These are phyloP conservation scores for Fraxinus greggii DNA, from an alignment of 305 asterid genomes.

Conservation along the genomic window DNA sequence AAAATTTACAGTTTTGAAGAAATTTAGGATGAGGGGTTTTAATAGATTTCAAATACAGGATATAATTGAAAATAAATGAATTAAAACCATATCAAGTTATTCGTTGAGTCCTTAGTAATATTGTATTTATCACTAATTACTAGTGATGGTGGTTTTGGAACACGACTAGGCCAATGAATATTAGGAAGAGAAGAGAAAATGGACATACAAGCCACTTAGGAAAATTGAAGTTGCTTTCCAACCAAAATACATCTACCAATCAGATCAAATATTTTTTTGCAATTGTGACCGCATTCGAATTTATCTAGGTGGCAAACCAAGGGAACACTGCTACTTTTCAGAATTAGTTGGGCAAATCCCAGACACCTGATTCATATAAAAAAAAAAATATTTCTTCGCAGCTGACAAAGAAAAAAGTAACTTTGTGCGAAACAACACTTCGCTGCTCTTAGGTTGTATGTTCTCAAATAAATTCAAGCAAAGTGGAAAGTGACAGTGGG, in stretches of 20 bases:
- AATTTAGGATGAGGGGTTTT: neutral
- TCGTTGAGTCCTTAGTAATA: too few relatives aligned
- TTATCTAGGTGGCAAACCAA: too few relatives aligned
- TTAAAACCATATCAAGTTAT: too few relatives aligned
- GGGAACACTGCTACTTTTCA: too few relatives aligned
- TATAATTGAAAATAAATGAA: too few relatives aligned
- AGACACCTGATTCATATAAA: too few relatives aligned
- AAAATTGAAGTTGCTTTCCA: neutral
- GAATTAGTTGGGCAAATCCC: too few relatives aligned
- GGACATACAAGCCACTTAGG: neutral
- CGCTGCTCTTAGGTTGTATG: constrained; percentile 20
- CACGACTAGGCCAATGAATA: neutral
- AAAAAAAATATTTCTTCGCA: constrained; percentile 23
- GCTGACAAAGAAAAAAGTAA: constrained; percentile 34
- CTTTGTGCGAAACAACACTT: constrained; percentile 40
- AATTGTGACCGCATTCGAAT: too few relatives aligned
- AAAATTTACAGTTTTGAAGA: too few relatives aligned
- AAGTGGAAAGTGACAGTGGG: constrained; percentile 39
- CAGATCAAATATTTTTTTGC: constrained; percentile 15
- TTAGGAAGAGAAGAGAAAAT: neutral
- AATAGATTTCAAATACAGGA: too few relatives aligned
- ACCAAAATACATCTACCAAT: constrained; percentile 18
- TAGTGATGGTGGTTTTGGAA: neutral
- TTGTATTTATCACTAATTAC: too few relatives aligned
- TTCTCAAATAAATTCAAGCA: constrained; percentile 24